Base-by-base conservation (phyloP, 345 rosid genomes). In the Nephelium lappaceum region DNA sequence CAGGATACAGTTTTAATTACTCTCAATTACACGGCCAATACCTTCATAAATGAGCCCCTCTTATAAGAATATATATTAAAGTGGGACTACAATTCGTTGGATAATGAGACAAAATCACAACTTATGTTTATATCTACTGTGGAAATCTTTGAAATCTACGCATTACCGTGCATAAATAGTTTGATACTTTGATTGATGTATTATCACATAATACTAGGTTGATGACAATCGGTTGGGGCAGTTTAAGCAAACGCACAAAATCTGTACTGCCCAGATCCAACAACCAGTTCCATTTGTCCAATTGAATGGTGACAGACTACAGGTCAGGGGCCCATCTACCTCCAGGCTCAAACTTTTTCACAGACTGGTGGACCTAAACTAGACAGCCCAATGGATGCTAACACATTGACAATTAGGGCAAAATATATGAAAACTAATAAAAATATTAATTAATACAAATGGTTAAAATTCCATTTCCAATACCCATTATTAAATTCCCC, bases 351-450 rank as follows among this genome's bases (percentile, higher is more conserved):
- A 43, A 19, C 25, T 11, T 16, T 42, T 68, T 68, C 71, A 42
- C 53, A 23, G 10, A 42, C 25, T 1, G 9, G 71, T 75, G 78
- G 78, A 75, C 71, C 78, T 64, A 27, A 64, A 27, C 57, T 1
- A 3, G 61, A 64, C 47, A 45, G 69, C 60, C 58, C 77, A 76
- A 16, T 21, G 42, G 76, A 80, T 25, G 71, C 24, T 5, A 69
- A 6, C 24, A 39, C 14, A 3, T 47, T 24, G 25, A 19, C 51
- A 38, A 36, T 39, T 15, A 31, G 69, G 10, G 21, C 58, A n/a
- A 21, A 64, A 27, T 6, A 65, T 6, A 66, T 36, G 9, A 6
- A 66, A 66, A 66, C 2, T 15, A 3, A 1, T 49, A 14, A 39
- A 47, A 51, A 5, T 11, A 67, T 4, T 39, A 67, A 16, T 8